These are phyloP conservation scores for Volvox carteri DNA, from an alignment of 163 green algal species.

Conservation along the genomic window DNA sequence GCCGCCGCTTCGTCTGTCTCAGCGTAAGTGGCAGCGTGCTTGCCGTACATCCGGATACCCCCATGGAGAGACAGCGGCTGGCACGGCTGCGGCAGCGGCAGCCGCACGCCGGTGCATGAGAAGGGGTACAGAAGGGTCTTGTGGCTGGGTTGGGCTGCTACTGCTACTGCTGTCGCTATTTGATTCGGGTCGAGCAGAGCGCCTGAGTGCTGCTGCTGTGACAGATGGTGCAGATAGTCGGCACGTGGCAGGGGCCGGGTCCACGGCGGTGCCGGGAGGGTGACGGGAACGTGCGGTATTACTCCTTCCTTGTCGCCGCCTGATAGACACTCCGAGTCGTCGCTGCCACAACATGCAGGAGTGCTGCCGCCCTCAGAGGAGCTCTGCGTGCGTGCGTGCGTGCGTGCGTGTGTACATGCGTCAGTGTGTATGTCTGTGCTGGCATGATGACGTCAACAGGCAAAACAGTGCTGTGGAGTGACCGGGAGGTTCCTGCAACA, in stretches of 20 bases:
- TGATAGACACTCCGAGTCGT: constrained; percentile 36
- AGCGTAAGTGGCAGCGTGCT: neutral
- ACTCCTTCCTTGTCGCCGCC: constrained; percentile 20
- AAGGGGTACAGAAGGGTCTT: neutral
- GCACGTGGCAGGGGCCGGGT: neutral
- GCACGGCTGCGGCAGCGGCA: neutral
- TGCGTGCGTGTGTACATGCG: neutral
- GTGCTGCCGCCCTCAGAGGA: constrained; percentile 9
- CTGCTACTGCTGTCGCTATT: neutral
- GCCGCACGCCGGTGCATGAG: neutral
- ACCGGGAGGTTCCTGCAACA: too few relatives aligned
- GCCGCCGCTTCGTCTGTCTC: neutral
- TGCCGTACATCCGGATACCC: constrained; percentile 19
- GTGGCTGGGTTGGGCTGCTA: neutral
- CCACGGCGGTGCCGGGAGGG: constrained; percentile 3
- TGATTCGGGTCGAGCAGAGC: too few relatives aligned
- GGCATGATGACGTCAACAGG: too few relatives aligned
- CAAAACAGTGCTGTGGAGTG: too few relatives aligned
- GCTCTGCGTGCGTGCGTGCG: neutral
- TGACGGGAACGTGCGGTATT: constrained; percentile 5
- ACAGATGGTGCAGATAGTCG: neutral
- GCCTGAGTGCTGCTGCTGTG: neutral
- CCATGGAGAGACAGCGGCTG: neutral
- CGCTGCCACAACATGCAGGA: neutral
- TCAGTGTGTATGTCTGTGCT: too few relatives aligned